Evolutionary conservation across 2,329 filamentous ascomycete species (phyloP), one percentile per base, ranked within the genome.

Genomic region (Huntiella bhutanensis): DNA sequence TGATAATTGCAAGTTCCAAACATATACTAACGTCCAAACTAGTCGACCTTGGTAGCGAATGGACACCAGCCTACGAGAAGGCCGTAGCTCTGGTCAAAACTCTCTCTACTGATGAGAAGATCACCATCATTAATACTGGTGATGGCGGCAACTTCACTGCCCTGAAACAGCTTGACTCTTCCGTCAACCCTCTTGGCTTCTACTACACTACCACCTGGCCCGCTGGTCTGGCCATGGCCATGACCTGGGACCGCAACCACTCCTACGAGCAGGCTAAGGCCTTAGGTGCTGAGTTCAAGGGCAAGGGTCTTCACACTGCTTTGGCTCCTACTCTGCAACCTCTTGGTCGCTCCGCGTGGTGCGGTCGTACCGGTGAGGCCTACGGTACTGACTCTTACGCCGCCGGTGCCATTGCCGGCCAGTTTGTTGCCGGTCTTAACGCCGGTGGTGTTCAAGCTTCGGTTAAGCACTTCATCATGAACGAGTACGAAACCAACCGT

Each of bases 221-320:
- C 0, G 82, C 84, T 0, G 83, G 81, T 1, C 73, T 92, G 44
- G 83, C 82, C 2, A 77, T 80, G 0, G 84, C 80, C 0, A 73
- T 81, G 2, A 91, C 82, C 0, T 92, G 82, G 82, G 84, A 86
- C 57, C 71, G 76, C 41, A 69, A 77, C 2, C 64, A 91, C 42
- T 85, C 91, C 62, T 73, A 77, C 47, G 64, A 75, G 53, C 71
- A 82, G 12, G 84, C 81, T 1, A 67, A 69, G 51, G 80, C 72
- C 43, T 68, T 84, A 55, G 84, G 76, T 2, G 65, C 70, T 32
- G 84, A 92, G 60, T 73, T 80, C 32, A 73, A 72, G 45, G 66
- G 70, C 7, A 77, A 80, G 53, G 84, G 83, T 32, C 66, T 87
- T 33, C 76, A 92, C 57, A 73, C 86, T 7, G 59, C 83, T n/a